Percentiles rank a stretch among this genome's conserved stretches.
phyloP scores from a whole-genome alignment of 2,329 filamentous ascomycete species.

The Saccharata proteae region DNA sequence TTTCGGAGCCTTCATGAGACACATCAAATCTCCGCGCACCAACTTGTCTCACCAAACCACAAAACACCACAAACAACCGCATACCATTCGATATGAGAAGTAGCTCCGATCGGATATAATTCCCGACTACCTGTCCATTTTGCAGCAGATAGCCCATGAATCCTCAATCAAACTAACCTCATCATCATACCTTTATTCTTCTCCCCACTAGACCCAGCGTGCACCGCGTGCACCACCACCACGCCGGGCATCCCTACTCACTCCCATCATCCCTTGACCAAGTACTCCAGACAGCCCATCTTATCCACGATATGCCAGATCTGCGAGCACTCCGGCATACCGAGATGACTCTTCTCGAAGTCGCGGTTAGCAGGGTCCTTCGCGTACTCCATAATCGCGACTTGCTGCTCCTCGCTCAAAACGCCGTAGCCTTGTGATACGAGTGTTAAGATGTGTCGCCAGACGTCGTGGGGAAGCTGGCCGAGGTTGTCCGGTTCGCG shows the following conservation, averaged over 20 bases:
- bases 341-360: slow-evolving; percentile 19
- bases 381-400: slow-evolving; percentile 21
- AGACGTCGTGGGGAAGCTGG: slow-evolving; percentile 19
- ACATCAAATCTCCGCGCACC: too few species aligned
- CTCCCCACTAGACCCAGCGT: too few species aligned
- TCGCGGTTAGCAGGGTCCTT: slow-evolving; percentile 12
- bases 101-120: too few species aligned
- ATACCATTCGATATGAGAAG: too few species aligned
- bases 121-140: too few species aligned
- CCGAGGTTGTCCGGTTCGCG: slow-evolving; percentile 14
- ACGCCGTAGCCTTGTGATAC: slow-evolving; percentile 14
- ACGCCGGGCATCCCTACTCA: neutral
- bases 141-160: too few species aligned
- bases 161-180: too few species aligned
- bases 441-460: slow-evolving; percentile 18
- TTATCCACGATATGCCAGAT: slow-evolving; percentile 27
- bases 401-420: slow-evolving; percentile 21
- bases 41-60: too few species aligned
- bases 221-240: too few species aligned
- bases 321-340: slow-evolving; percentile 23
- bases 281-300: slow-evolving; percentile 27
- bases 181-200: too few species aligned
- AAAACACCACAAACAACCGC: too few species aligned
- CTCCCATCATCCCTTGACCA: slow-evolving; percentile 9
- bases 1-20: too few species aligned